Evolutionary conservation across 2,329 filamentous ascomycete species (phyloP).

Genomic region (Penicillium brevicompactum): DNA sequence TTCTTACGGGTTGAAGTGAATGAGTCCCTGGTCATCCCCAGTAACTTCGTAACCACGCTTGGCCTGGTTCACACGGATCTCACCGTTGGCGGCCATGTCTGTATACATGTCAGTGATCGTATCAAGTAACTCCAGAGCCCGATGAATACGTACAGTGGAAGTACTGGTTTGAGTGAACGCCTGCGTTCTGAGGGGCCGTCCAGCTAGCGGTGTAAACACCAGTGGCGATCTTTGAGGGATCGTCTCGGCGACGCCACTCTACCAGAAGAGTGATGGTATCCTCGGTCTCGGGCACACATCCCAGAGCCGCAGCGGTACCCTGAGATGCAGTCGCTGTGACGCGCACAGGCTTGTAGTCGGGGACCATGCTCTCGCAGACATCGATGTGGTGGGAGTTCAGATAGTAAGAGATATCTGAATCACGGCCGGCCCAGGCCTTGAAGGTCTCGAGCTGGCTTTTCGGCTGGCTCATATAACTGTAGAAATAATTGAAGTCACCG

Average conservation of each 20-base stretch:
- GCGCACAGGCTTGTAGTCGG: conserved; percentile 74
- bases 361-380: conserved; percentile 89
- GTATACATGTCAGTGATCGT: not conserved
- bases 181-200: conserved; percentile 89
- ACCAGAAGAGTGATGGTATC: conserved; percentile 91
- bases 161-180: conserved; percentile 96
- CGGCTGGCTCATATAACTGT: conserved; percentile 93
- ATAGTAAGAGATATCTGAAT: conserved; percentile 94
- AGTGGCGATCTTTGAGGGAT: conserved; percentile 72
- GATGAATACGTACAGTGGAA: conserved; percentile 68
- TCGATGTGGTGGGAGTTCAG: conserved; percentile 94
- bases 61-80: conserved; percentile 88
- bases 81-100: conserved; percentile 77
- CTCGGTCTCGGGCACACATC: conserved; percentile 79
- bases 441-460: conserved; percentile 92
- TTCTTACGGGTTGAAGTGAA: conserved; percentile 80
- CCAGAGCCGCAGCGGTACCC: conserved; percentile 76
- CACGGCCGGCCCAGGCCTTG: conserved; percentile 88
- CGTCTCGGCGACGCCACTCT: conserved; percentile 76
- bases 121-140: not conserved
- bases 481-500: conserved; percentile 98
- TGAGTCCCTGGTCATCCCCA: conserved; percentile 71
- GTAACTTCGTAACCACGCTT: conserved; percentile 94
- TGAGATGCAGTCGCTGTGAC: conserved; percentile 79
- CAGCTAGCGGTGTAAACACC: conserved; percentile 92